A percentile compares a stretch with the other conserved stretches of the same genome.
These are phyloP conservation scores for Saccharata proteae DNA, from an alignment of 2,329 filamentous ascomycete genomes.

Conservation along the genomic window DNA sequence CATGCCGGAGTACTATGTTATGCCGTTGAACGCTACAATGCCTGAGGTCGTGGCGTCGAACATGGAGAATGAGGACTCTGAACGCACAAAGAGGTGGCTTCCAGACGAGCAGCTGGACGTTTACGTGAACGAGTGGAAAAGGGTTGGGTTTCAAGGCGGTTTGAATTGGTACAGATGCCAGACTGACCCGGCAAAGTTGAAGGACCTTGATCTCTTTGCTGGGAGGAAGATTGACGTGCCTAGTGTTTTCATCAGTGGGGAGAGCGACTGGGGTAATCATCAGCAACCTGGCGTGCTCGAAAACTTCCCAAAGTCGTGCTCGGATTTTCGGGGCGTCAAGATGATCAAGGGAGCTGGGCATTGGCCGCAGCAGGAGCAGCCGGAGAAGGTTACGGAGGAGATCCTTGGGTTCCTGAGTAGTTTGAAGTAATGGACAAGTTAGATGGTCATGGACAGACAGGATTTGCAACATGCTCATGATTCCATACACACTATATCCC, in stretches of 20 bases:
- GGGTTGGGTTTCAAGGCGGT: conserved; percentile 53
- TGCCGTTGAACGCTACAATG: conserved; percentile 48
- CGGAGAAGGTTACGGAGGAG: conserved; percentile 39
- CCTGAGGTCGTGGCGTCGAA: conserved; percentile 42
- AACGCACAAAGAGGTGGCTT: conserved; percentile 42
- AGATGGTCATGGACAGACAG: too few species aligned
- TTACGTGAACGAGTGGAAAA: conserved; percentile 48
- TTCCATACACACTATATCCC: too few species aligned
- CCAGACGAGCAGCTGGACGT: conserved; percentile 44
- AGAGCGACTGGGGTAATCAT: conserved; percentile 55
- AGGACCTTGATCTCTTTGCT: conserved; percentile 47
- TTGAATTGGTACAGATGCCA: conserved; percentile 56
- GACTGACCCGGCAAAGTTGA: conserved; percentile 36
- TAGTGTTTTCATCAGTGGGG: conserved; percentile 48
- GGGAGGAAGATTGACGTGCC: conserved; percentile 51
- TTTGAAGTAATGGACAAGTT: conserved; percentile 3
- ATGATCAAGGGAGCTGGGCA: conserved; percentile 52
- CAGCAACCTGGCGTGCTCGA: conserved; percentile 55
- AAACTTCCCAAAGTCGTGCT: conserved; percentile 40
- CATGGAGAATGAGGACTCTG: conserved; percentile 41
- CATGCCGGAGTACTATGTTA: conserved; percentile 58
- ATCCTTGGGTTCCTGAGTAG: conserved; percentile 31
- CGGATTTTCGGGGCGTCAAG: conserved; percentile 39
- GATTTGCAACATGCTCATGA: too few species aligned
- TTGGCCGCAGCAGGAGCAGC: conserved; percentile 58